These are phyloP conservation scores for Neurospora sp. DNA, from an alignment of 495 filamentous ascomycete species.

Conservation along the genomic window DNA sequence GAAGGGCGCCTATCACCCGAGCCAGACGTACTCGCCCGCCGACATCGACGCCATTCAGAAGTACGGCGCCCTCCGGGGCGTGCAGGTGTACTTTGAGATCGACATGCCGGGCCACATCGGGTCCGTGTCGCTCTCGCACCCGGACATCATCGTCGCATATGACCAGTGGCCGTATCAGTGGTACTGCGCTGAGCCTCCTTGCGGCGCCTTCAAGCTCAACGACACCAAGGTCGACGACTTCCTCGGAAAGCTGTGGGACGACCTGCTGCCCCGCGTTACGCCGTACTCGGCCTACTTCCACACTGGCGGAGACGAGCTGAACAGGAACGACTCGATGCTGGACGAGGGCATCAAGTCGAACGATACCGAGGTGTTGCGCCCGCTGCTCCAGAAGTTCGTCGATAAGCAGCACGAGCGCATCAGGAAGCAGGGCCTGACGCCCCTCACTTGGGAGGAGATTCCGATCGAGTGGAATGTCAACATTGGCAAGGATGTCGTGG, in stretches of 20 bases:
- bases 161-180: slow-evolving; percentile 56
- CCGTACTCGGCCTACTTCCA: slow-evolving; percentile 67
- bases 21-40: slow-evolving; percentile 50
- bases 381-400: slow-evolving; percentile 63
- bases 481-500: slow-evolving; percentile 49
- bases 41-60: slow-evolving; percentile 55
- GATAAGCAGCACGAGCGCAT: slow-evolving; percentile 53
- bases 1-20: slow-evolving; percentile 56
- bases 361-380: slow-evolving; percentile 47
- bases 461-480: slow-evolving; percentile 64
- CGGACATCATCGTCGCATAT: slow-evolving; percentile 64
- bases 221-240: slow-evolving; percentile 54
- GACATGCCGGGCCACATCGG: slow-evolving; percentile 77
- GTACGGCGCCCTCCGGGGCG: slow-evolving; percentile 55
- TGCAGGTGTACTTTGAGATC: slow-evolving; percentile 67
- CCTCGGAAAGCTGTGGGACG: slow-evolving; percentile 55
- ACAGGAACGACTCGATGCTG: slow-evolving; percentile 59
- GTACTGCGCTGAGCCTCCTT: slow-evolving; percentile 67
- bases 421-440: slow-evolving; percentile 46
- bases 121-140: slow-evolving; percentile 50
- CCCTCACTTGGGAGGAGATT: slow-evolving; percentile 79
- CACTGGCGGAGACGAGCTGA: slow-evolving; percentile 76
- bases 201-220: slow-evolving; percentile 66
- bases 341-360: slow-evolving; percentile 61
- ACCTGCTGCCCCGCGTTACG: slow-evolving; percentile 59